These are phyloP conservation scores for Ophiobolus disseminans DNA, from an alignment of 2,329 filamentous ascomycete species.

Conservation along the genomic window DNA sequence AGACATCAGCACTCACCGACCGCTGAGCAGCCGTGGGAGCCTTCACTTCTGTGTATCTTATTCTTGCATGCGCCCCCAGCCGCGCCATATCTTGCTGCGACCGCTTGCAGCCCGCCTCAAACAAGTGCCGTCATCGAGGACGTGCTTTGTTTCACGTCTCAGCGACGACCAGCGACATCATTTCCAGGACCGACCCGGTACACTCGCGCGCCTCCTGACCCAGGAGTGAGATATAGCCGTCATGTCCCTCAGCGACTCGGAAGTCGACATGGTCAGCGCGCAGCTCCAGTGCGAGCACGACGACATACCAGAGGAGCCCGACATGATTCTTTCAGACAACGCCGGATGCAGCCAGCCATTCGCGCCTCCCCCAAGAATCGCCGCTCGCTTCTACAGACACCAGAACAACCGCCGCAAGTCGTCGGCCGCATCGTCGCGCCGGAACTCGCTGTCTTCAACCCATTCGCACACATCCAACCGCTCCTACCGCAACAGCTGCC, in stretches of 20 bases:
- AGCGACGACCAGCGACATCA: constrained; percentile 17
- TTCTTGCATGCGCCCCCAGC: constrained; percentile 25
- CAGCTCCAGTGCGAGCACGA: constrained; percentile 42
- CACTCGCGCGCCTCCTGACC: constrained; percentile 26
- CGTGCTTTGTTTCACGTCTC: constrained; percentile 42
- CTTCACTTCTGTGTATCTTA: constrained; percentile 31
- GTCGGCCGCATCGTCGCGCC: constrained; percentile 78
- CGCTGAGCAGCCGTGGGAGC: constrained; percentile 12
- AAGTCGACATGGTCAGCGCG: constrained; percentile 39
- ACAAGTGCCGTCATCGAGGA: constrained; percentile 27
- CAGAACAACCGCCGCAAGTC: constrained; percentile 73
- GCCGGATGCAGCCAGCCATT: constrained; percentile 53
- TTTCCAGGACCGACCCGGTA: constrained; percentile 23
- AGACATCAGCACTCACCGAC: constrained; percentile 9
- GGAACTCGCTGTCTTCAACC: constrained; percentile 79
- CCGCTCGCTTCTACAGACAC: constrained; percentile 75
- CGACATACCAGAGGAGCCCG: constrained; percentile 52
- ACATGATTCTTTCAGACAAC: constrained; percentile 51
- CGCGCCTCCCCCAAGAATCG: constrained; percentile 76
- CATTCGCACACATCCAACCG: constrained; percentile 74
- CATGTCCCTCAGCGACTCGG: constrained; percentile 44
- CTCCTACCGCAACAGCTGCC: constrained; percentile 62
- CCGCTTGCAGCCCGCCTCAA: constrained; percentile 30
- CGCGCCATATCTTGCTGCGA: constrained; percentile 11
- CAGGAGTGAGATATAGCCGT: constrained; percentile 11